Conservation (phyloP, 2,329 filamentous ascomycete genomes). For the Colletotrichum sp. region DNA sequence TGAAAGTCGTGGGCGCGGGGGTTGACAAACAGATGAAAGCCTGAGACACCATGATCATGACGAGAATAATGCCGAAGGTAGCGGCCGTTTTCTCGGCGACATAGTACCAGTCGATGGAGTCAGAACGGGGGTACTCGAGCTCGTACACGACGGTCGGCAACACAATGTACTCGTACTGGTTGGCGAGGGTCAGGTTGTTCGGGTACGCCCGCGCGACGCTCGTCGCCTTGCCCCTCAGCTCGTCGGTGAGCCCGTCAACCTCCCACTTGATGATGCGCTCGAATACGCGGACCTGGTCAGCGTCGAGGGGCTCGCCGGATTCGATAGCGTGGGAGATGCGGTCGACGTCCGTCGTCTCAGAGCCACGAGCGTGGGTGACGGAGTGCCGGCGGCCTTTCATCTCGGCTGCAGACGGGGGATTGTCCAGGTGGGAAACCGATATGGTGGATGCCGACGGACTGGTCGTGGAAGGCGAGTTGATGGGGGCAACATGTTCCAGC, state of each 20-base stretch:
- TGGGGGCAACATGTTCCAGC: constrained; percentile 58
- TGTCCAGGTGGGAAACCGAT: constrained; percentile 50
- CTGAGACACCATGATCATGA: constrained; percentile 82
- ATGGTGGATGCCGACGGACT: constrained; percentile 45
- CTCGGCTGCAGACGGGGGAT: constrained; percentile 40
- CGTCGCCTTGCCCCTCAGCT: constrained; percentile 68
- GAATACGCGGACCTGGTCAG: constrained; percentile 68
- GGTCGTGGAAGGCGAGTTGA: constrained; percentile 46
- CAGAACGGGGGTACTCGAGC: constrained; percentile 73
- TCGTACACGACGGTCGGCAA: constrained; percentile 83
- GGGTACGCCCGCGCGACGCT: constrained; percentile 62
- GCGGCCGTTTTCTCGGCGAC: constrained; percentile 75
- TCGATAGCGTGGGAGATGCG: constrained; percentile 67
- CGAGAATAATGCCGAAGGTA: constrained; percentile 74
- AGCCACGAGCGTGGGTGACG: constrained; percentile 32
- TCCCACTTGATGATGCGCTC: constrained; percentile 70
- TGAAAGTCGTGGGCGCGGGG: neutral
- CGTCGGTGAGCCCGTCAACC: constrained; percentile 67
- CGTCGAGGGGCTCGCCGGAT: constrained; percentile 62
- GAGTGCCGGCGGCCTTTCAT: constrained; percentile 46
- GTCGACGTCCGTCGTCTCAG: constrained; percentile 60
- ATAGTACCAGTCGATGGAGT: constrained; percentile 75
- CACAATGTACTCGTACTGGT: constrained; percentile 76
- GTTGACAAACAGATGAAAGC: constrained; percentile 65
- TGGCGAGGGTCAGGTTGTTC: constrained; percentile 67